A percentile compares a stretch with the other conserved stretches of the same genome.
Conservation (phyloP, 345 rosid species). For the Noccaea bulbosa region DNA sequence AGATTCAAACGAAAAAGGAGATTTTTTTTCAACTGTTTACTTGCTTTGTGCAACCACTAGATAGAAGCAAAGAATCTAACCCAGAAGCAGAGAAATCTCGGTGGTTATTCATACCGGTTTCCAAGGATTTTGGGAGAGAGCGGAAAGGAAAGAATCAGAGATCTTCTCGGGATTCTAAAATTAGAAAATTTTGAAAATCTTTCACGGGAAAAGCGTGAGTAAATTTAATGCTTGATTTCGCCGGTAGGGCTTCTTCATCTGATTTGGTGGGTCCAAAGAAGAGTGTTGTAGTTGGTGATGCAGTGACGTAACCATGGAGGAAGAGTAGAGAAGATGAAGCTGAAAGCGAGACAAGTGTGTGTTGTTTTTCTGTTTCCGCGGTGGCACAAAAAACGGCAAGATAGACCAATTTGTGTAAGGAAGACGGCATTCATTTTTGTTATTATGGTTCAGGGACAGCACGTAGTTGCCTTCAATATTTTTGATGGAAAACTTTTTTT, state of each 20-base stretch:
- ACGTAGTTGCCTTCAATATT: conserved; percentile 3
- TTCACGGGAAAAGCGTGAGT: conserved; percentile 37
- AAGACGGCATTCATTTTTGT: conserved; percentile 23
- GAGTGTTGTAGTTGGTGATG: conserved; percentile 29
- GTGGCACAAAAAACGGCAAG: conserved; percentile 5
- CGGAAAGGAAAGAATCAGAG: conserved; percentile 18
- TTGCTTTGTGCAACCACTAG: conserved; percentile 8
- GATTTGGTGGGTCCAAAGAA: conserved; percentile 39
- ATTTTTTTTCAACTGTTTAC: conserved; percentile 9
- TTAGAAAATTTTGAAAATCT: conserved; percentile 6
- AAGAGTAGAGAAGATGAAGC: conserved; percentile 5
- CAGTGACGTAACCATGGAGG: conserved; percentile 43
- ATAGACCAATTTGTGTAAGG: not conserved
- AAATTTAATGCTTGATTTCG: conserved; percentile 36
- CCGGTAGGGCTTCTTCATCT: conserved; percentile 38
- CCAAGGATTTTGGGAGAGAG: conserved; percentile 12
- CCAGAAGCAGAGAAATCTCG: conserved; percentile 16
- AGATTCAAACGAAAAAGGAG: conserved; percentile 2
- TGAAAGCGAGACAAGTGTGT: not conserved
- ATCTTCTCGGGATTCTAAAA: conserved; percentile 30
- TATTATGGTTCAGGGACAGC: not conserved
- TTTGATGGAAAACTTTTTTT: not conserved
- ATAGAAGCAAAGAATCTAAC: conserved; percentile 24
- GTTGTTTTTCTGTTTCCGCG: conserved; percentile 25
- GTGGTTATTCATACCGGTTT: conserved; percentile 23